Base-by-base conservation (phyloP, 1,139 yeast species). In the Hyphopichia khmerensis region DNA sequence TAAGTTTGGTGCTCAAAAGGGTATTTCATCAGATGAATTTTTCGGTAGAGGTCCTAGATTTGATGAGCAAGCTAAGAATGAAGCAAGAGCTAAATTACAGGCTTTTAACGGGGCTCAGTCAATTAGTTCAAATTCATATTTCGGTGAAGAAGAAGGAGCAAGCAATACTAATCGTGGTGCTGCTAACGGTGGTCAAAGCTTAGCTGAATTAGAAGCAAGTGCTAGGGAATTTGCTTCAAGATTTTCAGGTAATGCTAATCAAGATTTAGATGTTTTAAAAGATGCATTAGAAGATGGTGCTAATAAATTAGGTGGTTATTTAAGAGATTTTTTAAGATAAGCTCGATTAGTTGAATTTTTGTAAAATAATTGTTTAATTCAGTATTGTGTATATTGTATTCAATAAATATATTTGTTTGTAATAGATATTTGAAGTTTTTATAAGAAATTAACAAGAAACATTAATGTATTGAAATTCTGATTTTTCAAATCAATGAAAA, bases 211-310 rank as follows among this genome's bases (percentile, higher is more conserved):
- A 47, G 90, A 84, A 55, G 67, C 76, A 19, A 67, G 75, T 46
- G 87, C 87, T 9, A 71, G 84, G 49, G 89, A 84, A 43, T 71
- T 85, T 61, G 91, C 91, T 2, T 77, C 79, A 33, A 74, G 80
- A 48, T 84, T 86, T 51, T 69, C 82, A 39, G 86, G 82, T 42
- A 80, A 87, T 55, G 87, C 95, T 34, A 88, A 87, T 52, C 96
- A 91, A 56, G 98, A 93, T 64, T 70, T 93, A 62, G 89, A 86
- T 43, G 89, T 84, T 38, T 70, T 93, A 58, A 90, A 87, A 67
- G 96, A 88, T 64, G 96, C 91, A n/a, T 76, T 93, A 51, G 98
- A 91, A 64, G 90, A 83, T 52, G 98, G 98, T 46, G 97, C 97
- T 21, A 85, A 84, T 57, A 89, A 86, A 65, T 74, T 91, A 45